Evolutionary conservation across 352 stramenopile species (phyloP).

Genomic region (Phytophthora pini): DNA sequence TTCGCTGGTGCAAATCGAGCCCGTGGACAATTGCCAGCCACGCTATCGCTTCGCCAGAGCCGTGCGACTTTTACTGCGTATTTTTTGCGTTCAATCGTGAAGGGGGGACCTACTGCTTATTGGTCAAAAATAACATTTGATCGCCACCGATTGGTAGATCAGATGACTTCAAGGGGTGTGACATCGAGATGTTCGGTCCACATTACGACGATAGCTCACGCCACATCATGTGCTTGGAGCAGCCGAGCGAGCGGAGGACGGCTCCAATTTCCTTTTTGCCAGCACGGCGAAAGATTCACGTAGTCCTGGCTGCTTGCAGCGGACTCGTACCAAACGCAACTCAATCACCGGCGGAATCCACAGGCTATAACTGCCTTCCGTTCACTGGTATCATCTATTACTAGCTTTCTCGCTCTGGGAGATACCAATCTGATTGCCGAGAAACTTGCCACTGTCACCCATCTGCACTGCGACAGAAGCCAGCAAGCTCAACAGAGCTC

Average conservation of each 20-base stretch:
- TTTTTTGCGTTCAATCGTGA: constrained; percentile 28
- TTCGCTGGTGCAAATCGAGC: constrained; percentile 13
- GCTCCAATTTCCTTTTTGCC: constrained; percentile 32
- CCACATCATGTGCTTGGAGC: background rate
- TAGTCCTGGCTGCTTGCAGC: constrained; percentile 26
- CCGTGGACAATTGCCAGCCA: constrained; percentile 25
- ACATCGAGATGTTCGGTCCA: constrained; percentile 20
- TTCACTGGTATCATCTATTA: constrained; percentile 9
- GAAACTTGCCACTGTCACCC: constrained; percentile 6
- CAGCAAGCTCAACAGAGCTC: constrained; percentile 4
- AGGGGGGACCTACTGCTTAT: constrained; percentile 19
- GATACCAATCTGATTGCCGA: constrained; percentile 15
- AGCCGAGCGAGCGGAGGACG: background rate
- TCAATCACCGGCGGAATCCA: background rate
- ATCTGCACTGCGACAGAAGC: constrained; percentile 7
- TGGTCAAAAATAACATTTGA: constrained; percentile 10
- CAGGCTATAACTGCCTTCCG: constrained; percentile 12
- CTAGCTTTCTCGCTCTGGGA: no score
- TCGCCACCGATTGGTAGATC: constrained; percentile 24
- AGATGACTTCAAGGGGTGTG: constrained; percentile 24
- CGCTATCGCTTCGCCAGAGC: constrained; percentile 18
- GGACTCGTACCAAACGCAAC: constrained; percentile 23
- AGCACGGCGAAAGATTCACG: constrained; percentile 21
- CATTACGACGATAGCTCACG: constrained; percentile 19
- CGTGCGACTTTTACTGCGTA: constrained; percentile 8